These are phyloP conservation scores for Pestalotiopsis fici DNA, from an alignment of 2,329 filamentous ascomycete species.

Conservation along the genomic window DNA sequence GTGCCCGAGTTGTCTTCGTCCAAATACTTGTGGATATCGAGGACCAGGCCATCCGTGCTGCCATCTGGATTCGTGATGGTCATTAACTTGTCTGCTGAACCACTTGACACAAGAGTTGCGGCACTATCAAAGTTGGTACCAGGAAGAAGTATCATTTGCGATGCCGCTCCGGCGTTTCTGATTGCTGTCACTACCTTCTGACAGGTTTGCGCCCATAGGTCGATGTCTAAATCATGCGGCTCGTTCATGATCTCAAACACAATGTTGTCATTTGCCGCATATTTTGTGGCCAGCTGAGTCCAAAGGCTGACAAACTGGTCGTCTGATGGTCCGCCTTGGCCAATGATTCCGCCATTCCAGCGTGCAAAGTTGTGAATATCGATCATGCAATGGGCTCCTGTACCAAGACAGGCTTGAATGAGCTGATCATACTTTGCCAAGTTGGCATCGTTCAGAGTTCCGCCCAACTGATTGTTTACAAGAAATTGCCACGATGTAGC, in stretches of 20 bases:
- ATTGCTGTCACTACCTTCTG: slow-evolving; percentile 68
- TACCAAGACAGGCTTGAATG: slow-evolving; percentile 56
- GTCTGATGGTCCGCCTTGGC: slow-evolving; percentile 64
- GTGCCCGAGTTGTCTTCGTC: slow-evolving; percentile 59
- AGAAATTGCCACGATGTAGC: slow-evolving; percentile 62
- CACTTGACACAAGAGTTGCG: slow-evolving; percentile 46
- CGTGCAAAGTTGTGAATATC: slow-evolving; percentile 62
- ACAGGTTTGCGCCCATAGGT: slow-evolving; percentile 58
- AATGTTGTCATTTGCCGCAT: slow-evolving; percentile 53
- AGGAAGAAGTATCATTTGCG: slow-evolving; percentile 65
- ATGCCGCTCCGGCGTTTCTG: slow-evolving; percentile 61
- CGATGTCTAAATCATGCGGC: slow-evolving; percentile 61
- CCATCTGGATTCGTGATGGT: slow-evolving; percentile 61
- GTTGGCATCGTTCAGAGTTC: slow-evolving; percentile 47
- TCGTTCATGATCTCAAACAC: slow-evolving; percentile 72
- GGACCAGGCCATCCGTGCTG: slow-evolving; percentile 53
- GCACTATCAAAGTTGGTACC: slow-evolving; percentile 61
- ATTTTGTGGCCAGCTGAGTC: slow-evolving; percentile 58
- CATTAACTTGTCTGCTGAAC: slow-evolving; percentile 51
- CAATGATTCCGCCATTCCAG: slow-evolving; percentile 64
- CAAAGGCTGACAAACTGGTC: slow-evolving; percentile 60
- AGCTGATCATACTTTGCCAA: slow-evolving; percentile 54
- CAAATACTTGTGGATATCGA: slow-evolving; percentile 64
- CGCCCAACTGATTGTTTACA: slow-evolving; percentile 52
- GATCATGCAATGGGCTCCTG: slow-evolving; percentile 60